Percentiles rank a stretch among this genome's conserved stretches.
Conservation (phyloP, 805 yeast genomes). For the Scheffersomyces stipitis region DNA sequence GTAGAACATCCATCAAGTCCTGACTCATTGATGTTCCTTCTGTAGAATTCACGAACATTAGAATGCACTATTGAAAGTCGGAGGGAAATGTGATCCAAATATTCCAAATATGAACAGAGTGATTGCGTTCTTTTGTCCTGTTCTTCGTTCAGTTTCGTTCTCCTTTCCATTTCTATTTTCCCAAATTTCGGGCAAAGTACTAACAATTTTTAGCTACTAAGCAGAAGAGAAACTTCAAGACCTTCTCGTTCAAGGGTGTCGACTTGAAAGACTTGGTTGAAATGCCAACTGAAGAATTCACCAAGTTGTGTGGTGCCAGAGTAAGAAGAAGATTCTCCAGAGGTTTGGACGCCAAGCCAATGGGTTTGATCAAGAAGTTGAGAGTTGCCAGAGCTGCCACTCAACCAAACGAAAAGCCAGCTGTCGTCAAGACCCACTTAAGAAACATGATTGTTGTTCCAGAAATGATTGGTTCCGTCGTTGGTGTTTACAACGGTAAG, state of each 20-base stretch:
- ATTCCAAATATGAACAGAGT: not conserved
- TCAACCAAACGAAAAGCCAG: constrained; percentile 93
- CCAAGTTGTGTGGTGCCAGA: constrained; percentile 96
- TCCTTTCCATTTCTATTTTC: not conserved
- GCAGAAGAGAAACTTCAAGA: constrained; percentile 91
- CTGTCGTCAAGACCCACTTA: constrained; percentile 97
- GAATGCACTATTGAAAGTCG: too few species aligned
- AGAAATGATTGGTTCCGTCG: constrained; percentile 98
- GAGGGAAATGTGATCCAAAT: too few species aligned
- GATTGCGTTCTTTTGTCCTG: too few species aligned
- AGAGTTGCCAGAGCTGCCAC: constrained; percentile 95
- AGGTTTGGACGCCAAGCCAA: constrained; percentile 94
- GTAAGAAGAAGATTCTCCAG: constrained; percentile 99
- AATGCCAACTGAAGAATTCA: constrained; percentile 94
- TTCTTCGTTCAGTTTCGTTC: not conserved
- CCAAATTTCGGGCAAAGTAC: constrained; percentile 11
- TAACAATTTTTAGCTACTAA: constrained; percentile 46
- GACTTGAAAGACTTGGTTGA: constrained; percentile 92
- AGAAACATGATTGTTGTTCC: constrained; percentile 99
- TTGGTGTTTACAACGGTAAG: constrained; percentile 99
- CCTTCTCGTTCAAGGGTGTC: constrained; percentile 99
- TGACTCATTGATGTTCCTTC: too few species aligned
- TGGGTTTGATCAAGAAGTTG: constrained; percentile 94
- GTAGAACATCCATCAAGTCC: too few species aligned
- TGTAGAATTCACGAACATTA: too few species aligned